Percentiles rank a stretch among this genome's conserved stretches.
Conservation (phyloP, 768 basidiomycete genomes). For the Saitozyma sp. region DNA sequence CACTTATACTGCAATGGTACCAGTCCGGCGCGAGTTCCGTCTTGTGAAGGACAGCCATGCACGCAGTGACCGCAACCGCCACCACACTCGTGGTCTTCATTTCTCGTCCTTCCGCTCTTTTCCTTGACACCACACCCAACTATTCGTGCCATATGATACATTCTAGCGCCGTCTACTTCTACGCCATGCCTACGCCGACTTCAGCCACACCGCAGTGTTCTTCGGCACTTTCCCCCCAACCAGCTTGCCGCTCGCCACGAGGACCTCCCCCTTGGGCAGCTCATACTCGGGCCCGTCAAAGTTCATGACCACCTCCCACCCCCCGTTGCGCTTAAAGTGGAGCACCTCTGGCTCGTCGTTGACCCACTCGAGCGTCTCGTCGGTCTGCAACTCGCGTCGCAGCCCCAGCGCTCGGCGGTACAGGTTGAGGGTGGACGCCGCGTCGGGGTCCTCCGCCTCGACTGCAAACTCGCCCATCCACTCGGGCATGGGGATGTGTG, state of each 20-base stretch:
- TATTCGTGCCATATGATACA: no score
- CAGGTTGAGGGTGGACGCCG: conserved; percentile 25
- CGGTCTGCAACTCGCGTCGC: conserved; percentile 21
- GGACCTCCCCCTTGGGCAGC: conserved; percentile 23
- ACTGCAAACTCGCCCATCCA: conserved; percentile 28
- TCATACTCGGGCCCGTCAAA: conserved; percentile 17
- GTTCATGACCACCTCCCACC: conserved; percentile 28
- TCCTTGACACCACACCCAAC: no score
- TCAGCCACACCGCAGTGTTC: conserved; percentile 24
- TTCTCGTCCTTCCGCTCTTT: no score
- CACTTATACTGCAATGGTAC: no score
- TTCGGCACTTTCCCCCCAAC: conserved; percentile 15
- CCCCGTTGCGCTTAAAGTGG: conserved; percentile 21
- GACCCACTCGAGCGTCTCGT: conserved; percentile 37
- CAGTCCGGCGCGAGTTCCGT: no score
- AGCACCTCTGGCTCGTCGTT: conserved; percentile 14
- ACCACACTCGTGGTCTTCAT: no score
- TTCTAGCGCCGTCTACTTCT: conserved; percentile 35
- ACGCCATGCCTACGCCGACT: conserved; percentile 17
- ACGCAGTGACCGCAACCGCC: no score
- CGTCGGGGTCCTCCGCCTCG: conserved; percentile 15
- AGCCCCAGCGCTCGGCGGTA: conserved; percentile 28
- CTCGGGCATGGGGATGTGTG: conserved; percentile 36
- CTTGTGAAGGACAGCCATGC: no score
- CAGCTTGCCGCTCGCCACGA: conserved; percentile 10